phyloP scores from a whole-genome alignment of 257 asterid genomes.

The Penstemon barbatus region DNA sequence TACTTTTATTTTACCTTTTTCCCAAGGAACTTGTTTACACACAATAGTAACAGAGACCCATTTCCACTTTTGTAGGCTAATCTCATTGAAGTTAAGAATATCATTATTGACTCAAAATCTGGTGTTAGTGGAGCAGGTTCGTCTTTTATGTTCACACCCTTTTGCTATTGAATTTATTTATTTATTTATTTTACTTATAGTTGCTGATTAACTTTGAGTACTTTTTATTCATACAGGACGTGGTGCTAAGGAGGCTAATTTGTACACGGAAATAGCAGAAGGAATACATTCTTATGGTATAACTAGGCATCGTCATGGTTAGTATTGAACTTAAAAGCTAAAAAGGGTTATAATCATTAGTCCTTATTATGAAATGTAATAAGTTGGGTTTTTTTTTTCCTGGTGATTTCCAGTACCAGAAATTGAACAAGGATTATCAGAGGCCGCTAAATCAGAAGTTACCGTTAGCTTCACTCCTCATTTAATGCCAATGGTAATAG shows the following conservation, averaged over 20 bases:
- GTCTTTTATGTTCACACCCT: constrained; percentile 17
- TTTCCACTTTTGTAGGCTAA: constrained; percentile 57
- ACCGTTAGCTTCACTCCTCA: constrained; percentile 98
- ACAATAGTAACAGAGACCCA: not conserved
- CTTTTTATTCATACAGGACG: constrained; percentile 56
- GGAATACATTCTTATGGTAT: constrained; percentile 91
- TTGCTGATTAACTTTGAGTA: constrained; percentile 23
- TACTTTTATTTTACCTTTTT: constrained; percentile 19
- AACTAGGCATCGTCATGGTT: constrained; percentile 92
- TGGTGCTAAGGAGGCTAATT: constrained; percentile 92
- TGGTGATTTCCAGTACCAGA: constrained; percentile 71
- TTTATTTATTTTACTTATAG: constrained; percentile 3
- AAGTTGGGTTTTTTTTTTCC: not conserved
- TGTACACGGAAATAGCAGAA: constrained; percentile 95
- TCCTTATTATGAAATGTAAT: not conserved
- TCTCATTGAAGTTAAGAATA: constrained; percentile 70
- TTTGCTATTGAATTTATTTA: not conserved
- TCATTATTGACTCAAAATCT: constrained; percentile 90
- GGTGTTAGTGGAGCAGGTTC: constrained; percentile 99
- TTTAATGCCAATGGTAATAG: constrained; percentile 88
- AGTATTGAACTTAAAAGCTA: constrained; percentile 25
- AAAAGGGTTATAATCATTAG: not conserved
- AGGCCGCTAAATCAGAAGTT: constrained; percentile 72
- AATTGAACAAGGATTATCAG: constrained; percentile 95
- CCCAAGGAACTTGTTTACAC: not conserved